These are phyloP conservation scores for Globisporangium acanthophoron DNA, from an alignment of 352 stramenopile genomes.

Conservation along the genomic window DNA sequence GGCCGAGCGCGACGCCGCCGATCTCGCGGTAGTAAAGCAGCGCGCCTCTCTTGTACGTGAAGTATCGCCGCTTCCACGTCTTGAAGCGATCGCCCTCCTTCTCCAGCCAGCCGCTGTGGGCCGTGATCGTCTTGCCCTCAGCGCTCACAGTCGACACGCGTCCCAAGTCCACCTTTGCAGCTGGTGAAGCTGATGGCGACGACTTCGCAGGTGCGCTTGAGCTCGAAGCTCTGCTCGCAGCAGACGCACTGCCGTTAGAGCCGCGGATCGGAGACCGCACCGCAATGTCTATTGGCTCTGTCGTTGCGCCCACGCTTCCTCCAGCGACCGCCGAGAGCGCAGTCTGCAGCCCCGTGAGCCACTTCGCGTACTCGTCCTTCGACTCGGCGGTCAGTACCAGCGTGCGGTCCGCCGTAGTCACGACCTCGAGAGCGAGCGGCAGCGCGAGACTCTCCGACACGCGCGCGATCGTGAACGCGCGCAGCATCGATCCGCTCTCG, in stretches of 20 bases:
- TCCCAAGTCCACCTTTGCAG: neutral
- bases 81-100: conserved; percentile 74
- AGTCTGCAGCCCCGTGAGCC: conserved; percentile 20
- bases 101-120: conserved; percentile 64
- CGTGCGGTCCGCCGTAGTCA: conserved; percentile 34
- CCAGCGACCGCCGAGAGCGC: conserved; percentile 31
- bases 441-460: conserved; percentile 29
- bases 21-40: conserved; percentile 73
- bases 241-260: neutral
- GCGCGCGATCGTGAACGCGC: conserved; percentile 31
- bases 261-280: neutral
- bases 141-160: conserved; percentile 11
- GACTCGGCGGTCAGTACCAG: conserved; percentile 59
- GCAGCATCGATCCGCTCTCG: conserved; percentile 44
- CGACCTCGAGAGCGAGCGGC: conserved; percentile 40
- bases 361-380: conserved; percentile 58
- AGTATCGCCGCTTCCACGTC: conserved; percentile 75
- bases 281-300: neutral
- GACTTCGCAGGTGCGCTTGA: neutral
- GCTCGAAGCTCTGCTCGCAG: neutral
- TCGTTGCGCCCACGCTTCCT: conserved; percentile 6
- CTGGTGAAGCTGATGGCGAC: neutral
- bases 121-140: conserved; percentile 17
- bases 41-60: conserved; percentile 60
- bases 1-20: conserved; percentile 46